Percentiles rank a stretch among this genome's conserved stretches.
Evolutionary conservation across 2,329 filamentous ascomycete species (phyloP).

Genomic region (Drechslera avenae): DNA sequence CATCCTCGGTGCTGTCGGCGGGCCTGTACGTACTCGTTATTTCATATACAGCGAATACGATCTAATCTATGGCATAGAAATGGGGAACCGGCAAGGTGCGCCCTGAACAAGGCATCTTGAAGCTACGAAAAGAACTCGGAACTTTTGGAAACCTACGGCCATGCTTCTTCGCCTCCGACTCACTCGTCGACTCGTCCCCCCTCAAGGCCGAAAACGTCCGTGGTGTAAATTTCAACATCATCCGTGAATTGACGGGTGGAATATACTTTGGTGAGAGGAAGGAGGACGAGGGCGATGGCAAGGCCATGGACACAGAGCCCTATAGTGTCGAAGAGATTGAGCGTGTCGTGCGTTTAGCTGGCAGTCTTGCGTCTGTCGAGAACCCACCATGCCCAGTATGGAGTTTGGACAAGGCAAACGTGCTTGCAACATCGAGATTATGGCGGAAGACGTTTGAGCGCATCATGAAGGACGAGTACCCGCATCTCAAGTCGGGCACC

Average conservation of each 20-base stretch:
- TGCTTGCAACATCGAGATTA: conserved; percentile 84
- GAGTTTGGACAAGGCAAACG: conserved; percentile 95
- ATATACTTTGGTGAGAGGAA: conserved; percentile 94
- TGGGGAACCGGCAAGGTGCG: conserved; percentile 89
- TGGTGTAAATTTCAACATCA: conserved; percentile 88
- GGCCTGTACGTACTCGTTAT: conserved; percentile 63
- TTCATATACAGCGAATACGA: neutral
- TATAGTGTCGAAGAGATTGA: conserved; percentile 87
- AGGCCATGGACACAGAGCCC: conserved; percentile 82
- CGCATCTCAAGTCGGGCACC: conserved; percentile 80
- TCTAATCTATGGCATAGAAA: conserved; percentile 60
- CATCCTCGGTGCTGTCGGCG: conserved; percentile 90
- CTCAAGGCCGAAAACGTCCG: conserved; percentile 84
- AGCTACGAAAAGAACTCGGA: conserved; percentile 88
- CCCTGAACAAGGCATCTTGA: conserved; percentile 89
- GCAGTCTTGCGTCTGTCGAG: conserved; percentile 76
- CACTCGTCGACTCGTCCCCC: conserved; percentile 75
- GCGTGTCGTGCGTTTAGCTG: conserved; percentile 82
- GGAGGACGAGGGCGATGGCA: conserved; percentile 76
- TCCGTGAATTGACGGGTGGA: conserved; percentile 88
- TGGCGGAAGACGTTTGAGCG: conserved; percentile 89
- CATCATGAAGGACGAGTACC: conserved; percentile 86
- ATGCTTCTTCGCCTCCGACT: conserved; percentile 91
- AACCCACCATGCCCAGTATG: conserved; percentile 78
- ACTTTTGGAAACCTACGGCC: conserved; percentile 95